Percentiles rank a stretch among this genome's conserved stretches.
These are phyloP conservation scores for Durotheca rogersii DNA, from an alignment of 495 filamentous ascomycete genomes.

Conservation along the genomic window DNA sequence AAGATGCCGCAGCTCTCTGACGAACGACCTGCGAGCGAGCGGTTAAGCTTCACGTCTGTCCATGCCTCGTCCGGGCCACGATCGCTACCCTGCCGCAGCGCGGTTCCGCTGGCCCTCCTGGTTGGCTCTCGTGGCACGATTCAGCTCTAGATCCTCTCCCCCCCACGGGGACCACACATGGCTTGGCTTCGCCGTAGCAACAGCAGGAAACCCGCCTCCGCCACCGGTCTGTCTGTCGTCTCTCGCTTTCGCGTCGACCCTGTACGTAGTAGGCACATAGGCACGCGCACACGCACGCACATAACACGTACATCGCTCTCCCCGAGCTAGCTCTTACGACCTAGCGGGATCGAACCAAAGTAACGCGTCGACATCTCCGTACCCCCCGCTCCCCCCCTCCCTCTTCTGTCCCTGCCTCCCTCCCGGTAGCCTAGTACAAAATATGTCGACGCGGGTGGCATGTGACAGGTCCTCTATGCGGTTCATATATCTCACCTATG, in stretches of 20 bases:
- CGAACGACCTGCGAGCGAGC: slow-evolving; percentile 2
- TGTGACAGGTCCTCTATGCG: slow-evolving; percentile 9
- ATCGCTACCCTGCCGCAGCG: slow-evolving; percentile 27
- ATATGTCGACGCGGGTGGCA: slow-evolving; percentile 3
- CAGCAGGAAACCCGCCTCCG: slow-evolving; percentile 16
- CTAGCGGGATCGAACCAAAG: too few species aligned
- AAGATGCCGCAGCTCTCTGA: slow-evolving; percentile 29
- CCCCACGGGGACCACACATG: slow-evolving; percentile 1
- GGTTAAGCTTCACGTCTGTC: slow-evolving; percentile 21
- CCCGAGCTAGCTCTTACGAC: too few species aligned
- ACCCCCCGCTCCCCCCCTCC: too few species aligned
- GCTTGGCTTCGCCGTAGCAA: slow-evolving; percentile 21
- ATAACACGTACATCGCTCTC: neutral
- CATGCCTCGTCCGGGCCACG: slow-evolving; percentile 18
- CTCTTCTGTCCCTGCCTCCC: neutral
- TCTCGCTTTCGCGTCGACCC: slow-evolving; percentile 18
- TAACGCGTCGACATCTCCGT: too few species aligned
- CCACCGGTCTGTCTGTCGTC: slow-evolving; percentile 12
- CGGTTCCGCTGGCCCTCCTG: slow-evolving; percentile 1
- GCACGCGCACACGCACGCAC: too few species aligned
- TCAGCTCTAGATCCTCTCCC: slow-evolving; percentile 24
- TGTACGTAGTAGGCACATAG: too few species aligned
- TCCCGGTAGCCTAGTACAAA: slow-evolving; percentile 1
- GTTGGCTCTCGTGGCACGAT: slow-evolving; percentile 23
- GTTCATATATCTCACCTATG: slow-evolving; percentile 3